Conservation (phyloP, 345 rosid species). For the Aquilaria sinensis region DNA sequence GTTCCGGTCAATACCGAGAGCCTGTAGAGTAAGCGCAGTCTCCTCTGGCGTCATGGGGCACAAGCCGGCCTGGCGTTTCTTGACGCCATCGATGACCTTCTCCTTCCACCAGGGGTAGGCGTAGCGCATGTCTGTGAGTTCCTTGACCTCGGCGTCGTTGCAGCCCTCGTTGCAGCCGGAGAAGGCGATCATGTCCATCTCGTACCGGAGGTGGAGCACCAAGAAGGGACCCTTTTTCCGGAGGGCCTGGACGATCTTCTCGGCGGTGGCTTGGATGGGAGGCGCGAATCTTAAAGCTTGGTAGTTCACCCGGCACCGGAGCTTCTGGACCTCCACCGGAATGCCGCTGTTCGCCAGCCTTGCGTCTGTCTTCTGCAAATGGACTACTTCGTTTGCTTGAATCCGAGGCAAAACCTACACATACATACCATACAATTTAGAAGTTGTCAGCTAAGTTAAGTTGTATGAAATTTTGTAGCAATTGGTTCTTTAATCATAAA, state of each 20-base stretch:
- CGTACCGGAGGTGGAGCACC: slow-evolving; percentile 52
- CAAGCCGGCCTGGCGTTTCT: slow-evolving; percentile 38
- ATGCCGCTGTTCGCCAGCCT: slow-evolving; percentile 44
- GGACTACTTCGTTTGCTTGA: slow-evolving; percentile 28
- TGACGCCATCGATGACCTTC: slow-evolving; percentile 32
- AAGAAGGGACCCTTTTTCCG: slow-evolving; percentile 44
- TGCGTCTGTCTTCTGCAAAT: slow-evolving; percentile 35
- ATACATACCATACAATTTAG: background rate
- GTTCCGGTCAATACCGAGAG: slow-evolving; percentile 33
- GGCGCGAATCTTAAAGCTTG: slow-evolving; percentile 36
- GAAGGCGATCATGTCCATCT: slow-evolving; percentile 59
- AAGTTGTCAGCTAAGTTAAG: no score
- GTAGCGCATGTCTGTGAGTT: slow-evolving; percentile 48
- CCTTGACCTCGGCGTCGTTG: slow-evolving; percentile 31
- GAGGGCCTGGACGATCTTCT: slow-evolving; percentile 32
- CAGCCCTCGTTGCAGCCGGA: slow-evolving; percentile 50
- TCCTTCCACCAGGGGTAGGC: slow-evolving; percentile 61
- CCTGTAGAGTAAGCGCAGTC: slow-evolving; percentile 35
- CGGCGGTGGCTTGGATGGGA: slow-evolving; percentile 31
- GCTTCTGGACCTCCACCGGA: slow-evolving; percentile 33
- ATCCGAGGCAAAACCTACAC: slow-evolving; percentile 42
- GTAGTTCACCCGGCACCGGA: slow-evolving; percentile 42
- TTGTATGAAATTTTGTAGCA: no score
- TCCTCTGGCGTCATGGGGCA: slow-evolving; percentile 58
- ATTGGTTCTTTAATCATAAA: no score